Evolutionary conservation across 164 flowering plant genomes (phyloP).

Genomic region (Umbilicus rupestris): DNA sequence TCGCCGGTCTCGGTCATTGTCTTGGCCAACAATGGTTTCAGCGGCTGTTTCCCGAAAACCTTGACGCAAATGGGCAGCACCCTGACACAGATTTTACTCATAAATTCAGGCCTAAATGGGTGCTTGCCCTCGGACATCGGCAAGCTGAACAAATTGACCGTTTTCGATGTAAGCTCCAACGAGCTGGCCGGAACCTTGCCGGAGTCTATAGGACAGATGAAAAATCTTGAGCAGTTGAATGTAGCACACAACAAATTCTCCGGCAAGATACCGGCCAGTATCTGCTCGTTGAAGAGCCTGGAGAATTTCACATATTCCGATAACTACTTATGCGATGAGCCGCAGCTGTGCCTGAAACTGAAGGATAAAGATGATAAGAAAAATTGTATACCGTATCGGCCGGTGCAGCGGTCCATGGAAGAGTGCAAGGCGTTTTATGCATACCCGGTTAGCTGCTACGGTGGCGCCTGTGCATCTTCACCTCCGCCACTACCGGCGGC

Average conservation of each 20-base stretch:
- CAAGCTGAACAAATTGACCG: slow-evolving; percentile 22
- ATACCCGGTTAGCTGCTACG: slow-evolving; percentile 9
- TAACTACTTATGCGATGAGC: slow-evolving; percentile 37
- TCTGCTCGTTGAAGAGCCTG: slow-evolving; percentile 28
- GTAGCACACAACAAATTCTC: slow-evolving; percentile 30
- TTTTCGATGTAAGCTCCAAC: slow-evolving; percentile 39
- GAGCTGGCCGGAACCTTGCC: slow-evolving; percentile 42
- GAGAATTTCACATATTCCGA: slow-evolving; percentile 29
- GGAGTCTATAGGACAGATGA: slow-evolving; percentile 34
- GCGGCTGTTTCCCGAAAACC: slow-evolving; percentile 36
- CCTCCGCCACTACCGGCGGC: background rate
- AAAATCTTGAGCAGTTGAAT: slow-evolving; percentile 30
- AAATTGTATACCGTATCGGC: slow-evolving; percentile 42
- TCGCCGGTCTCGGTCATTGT: slow-evolving; percentile 21
- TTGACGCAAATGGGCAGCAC: slow-evolving; percentile 21
- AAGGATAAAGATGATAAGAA: slow-evolving; percentile 28
- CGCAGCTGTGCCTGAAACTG: slow-evolving; percentile 28
- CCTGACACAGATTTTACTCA: slow-evolving; percentile 32
- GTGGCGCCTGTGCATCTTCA: background rate
- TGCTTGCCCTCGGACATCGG: slow-evolving; percentile 56
- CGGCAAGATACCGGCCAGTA: slow-evolving; percentile 40
- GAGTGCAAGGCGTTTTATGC: slow-evolving; percentile 37
- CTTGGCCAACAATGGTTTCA: slow-evolving; percentile 58
- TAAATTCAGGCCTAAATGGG: slow-evolving; percentile 40
- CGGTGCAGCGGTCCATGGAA: slow-evolving; percentile 26